These are phyloP conservation scores for Phytophthora megakarya DNA, from an alignment of 352 stramenopile species.

Conservation along the genomic window DNA sequence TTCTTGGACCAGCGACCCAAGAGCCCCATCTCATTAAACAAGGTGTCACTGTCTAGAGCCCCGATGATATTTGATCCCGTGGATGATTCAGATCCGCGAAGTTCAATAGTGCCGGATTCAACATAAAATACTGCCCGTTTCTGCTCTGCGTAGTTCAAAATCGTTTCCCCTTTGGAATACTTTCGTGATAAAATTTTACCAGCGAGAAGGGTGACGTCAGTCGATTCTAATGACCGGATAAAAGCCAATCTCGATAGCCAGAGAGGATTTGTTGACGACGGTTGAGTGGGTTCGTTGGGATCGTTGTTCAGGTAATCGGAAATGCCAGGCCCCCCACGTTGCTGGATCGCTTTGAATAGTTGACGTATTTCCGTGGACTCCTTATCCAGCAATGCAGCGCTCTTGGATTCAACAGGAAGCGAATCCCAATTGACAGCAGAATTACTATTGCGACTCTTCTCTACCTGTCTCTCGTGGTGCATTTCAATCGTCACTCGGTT, in stretches of 20 bases:
- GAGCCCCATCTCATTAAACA: conserved; percentile 67
- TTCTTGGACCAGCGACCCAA: conserved; percentile 51
- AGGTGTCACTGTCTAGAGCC: conserved; percentile 17
- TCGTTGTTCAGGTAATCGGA: conserved; percentile 56
- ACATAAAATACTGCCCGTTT: conserved; percentile 52
- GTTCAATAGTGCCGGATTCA: conserved; percentile 43
- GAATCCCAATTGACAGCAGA: conserved; percentile 30
- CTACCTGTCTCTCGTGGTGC: conserved; percentile 30
- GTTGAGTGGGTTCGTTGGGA: neutral
- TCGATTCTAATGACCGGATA: conserved; percentile 13
- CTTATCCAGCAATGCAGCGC: conserved; percentile 55
- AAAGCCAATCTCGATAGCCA: conserved; percentile 38
- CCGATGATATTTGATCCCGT: conserved; percentile 44
- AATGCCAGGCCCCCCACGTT: conserved; percentile 32
- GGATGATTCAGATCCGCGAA: conserved; percentile 52
- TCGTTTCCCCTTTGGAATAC: conserved; percentile 33
- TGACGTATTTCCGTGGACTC: conserved; percentile 45
- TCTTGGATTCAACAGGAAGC: conserved; percentile 36
- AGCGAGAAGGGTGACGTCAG: conserved; percentile 14
- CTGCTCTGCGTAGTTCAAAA: conserved; percentile 59
- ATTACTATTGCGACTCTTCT: conserved; percentile 14
- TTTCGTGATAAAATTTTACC: conserved; percentile 21
- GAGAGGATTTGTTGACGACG: neutral
- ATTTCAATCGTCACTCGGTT: conserved; percentile 34
- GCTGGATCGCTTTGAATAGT: conserved; percentile 34